A percentile compares a stretch with the other conserved stretches of the same genome.
Conservation (phyloP, 208 protist species). For the Trypanosomatidae sp. region DNA sequence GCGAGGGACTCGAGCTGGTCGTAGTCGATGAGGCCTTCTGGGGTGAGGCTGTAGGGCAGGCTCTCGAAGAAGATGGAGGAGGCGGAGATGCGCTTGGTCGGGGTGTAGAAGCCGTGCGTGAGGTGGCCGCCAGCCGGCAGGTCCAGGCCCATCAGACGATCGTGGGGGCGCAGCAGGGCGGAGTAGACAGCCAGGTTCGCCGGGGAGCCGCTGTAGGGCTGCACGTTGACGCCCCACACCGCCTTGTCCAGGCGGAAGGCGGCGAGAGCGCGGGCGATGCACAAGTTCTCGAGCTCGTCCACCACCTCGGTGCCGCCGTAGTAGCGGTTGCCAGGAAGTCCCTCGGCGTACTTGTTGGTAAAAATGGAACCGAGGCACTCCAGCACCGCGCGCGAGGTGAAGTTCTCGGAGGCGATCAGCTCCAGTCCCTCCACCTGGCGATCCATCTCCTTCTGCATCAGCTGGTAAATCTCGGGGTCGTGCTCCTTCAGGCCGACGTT, state of each 20-base stretch:
- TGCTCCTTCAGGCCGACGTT: too few species aligned
- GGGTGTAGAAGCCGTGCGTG: slow-evolving; percentile 98
- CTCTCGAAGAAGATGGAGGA: slow-evolving; percentile 98
- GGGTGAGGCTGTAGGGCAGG: slow-evolving; percentile 95
- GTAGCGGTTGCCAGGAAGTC: slow-evolving; percentile 95
- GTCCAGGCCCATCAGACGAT: slow-evolving; percentile 98
- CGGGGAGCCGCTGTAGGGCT: slow-evolving; percentile 98
- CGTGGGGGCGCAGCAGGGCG: slow-evolving; percentile 96
- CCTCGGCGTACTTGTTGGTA: slow-evolving; percentile 99
- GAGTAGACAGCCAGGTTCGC: slow-evolving; percentile 99
- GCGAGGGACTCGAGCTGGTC: slow-evolving; percentile 89
- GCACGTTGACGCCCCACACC: slow-evolving; percentile 99
- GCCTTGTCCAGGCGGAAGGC: slow-evolving; percentile 93
- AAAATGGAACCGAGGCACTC: slow-evolving; percentile 97
- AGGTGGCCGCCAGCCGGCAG: slow-evolving; percentile 93
- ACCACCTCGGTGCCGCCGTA: slow-evolving; percentile 99
- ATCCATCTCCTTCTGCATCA: slow-evolving; percentile 86
- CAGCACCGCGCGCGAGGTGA: slow-evolving; percentile 97
- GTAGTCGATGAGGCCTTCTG: slow-evolving; percentile 97
- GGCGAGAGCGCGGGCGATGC: slow-evolving; percentile 90
- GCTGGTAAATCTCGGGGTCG: slow-evolving; percentile 79
- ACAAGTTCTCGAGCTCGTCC: slow-evolving; percentile 97
- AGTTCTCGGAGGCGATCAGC: slow-evolving; percentile 97
- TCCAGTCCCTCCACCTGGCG: slow-evolving; percentile 89
- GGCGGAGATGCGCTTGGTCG: slow-evolving; percentile 96